Percentiles rank a stretch among this genome's conserved stretches.
Evolutionary conservation across 1,284 basidiomycete species (phyloP).

Genomic region (Mycena citricolor): DNA sequence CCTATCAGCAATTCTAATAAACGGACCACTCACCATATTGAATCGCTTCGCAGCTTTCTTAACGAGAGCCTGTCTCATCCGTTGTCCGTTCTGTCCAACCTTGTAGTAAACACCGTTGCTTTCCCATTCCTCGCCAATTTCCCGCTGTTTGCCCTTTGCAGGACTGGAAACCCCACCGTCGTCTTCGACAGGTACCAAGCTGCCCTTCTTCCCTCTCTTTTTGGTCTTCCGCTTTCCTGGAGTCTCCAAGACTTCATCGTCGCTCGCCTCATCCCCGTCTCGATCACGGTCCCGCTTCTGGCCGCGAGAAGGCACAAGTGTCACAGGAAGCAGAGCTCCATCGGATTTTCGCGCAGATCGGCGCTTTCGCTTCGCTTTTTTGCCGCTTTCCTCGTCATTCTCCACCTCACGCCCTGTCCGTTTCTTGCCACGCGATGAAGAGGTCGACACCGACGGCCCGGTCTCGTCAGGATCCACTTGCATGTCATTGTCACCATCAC

Average conservation of each 20-base stretch:
- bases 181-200: conserved; percentile 30
- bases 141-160: conserved; percentile 47
- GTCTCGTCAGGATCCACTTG: conserved; percentile 34
- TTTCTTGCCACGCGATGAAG: conserved; percentile 78
- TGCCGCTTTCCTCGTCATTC: conserved; percentile 36
- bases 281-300: conserved; percentile 69
- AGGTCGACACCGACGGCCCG: too few species aligned
- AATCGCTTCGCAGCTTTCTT: conserved; percentile 68
- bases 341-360: conserved; percentile 51
- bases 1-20: conserved; percentile 3
- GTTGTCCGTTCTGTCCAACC: conserved; percentile 67
- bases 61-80: conserved; percentile 64
- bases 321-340: conserved; percentile 20
- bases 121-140: conserved; percentile 75
- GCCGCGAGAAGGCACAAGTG: conserved; percentile 42
- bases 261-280: conserved; percentile 52
- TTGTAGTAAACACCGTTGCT: conserved; percentile 66
- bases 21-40: conserved; percentile 56
- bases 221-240: conserved; percentile 35
- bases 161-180: conserved; percentile 45
- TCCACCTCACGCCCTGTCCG: conserved; percentile 72
- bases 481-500: too few species aligned
- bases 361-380: conserved; percentile 46
- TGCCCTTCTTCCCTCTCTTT: conserved; percentile 42
- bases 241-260: conserved; percentile 39